Base-by-base conservation (phyloP, 2,329 filamentous ascomycete species). In the Colletotrichum sp. region DNA sequence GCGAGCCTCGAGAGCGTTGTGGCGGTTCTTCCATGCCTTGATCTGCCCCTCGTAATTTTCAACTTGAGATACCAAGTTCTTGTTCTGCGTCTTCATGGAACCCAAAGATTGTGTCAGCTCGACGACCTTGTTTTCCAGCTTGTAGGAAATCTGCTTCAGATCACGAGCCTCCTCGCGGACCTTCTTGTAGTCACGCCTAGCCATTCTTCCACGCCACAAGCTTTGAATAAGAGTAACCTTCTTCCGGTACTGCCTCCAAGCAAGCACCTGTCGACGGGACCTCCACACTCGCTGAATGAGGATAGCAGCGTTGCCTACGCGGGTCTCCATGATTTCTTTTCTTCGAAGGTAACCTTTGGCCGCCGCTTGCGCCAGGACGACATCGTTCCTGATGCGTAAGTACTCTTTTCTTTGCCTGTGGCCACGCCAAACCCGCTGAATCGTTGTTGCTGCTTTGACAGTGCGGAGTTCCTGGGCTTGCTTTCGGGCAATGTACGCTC, bases 131-230 rank as follows among this genome's bases (percentile, higher is more conserved):
- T 99, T 99, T 86, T 99, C 97, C 81, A 99, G 89, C 89, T 98
- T 99, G 90, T 99, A 99, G 4, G 97, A 99, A 80, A 99, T 99
- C 86, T 99, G 96, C 90, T 99, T 99, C 84, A 99, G 92, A 88
- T 99, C 98, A 83, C 97, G 95, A 79, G 97, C 97, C 86, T 99
- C 97, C 86, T 98, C 96, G 79, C 97, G 95, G 77, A 98, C 88
- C 80, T 89, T 92, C 92, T 98, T 99, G 90, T 99, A 99, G 65
- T 92, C 93, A 79, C 90, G 92, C 79, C 97, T 93, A 71, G 97
- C 96, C 78, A 86, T 83, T 85, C 92, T 96, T 83, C 96, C 96
- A 84, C 97, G 93, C 95, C 95, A 99, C 83, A 99, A 85, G 85
- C 93, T 98, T 86, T 99, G 97, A 60, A 98, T 93, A 79, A 98